Evolutionary conservation across 148 eudicot genomes (phyloP).

Genomic region (Cornus controversa): DNA sequence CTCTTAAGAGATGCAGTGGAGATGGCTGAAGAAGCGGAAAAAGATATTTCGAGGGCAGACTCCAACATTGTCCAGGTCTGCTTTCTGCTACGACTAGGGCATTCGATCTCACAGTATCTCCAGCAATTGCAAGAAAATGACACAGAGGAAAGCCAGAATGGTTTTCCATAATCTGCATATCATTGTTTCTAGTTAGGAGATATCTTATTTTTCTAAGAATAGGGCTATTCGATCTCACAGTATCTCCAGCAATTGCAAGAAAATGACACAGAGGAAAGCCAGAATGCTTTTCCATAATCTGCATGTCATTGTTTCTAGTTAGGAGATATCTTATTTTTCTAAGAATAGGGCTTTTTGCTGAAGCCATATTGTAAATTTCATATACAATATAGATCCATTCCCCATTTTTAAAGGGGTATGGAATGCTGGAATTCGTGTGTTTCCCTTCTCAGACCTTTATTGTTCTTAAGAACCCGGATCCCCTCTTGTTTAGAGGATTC

Average conservation of each 20-base stretch:
- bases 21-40: slow-evolving; percentile 71
- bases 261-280: neutral
- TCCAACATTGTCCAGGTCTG: slow-evolving; percentile 48
- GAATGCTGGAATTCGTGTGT: neutral
- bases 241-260: neutral
- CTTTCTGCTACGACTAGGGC: slow-evolving; percentile 55
- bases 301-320: neutral
- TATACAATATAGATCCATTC: neutral
- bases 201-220: too few species aligned
- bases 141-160: neutral
- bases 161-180: neutral
- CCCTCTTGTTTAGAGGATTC: neutral
- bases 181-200: too few species aligned
- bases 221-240: slow-evolving; percentile 3
- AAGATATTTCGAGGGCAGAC: slow-evolving; percentile 42
- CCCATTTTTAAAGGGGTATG: neutral
- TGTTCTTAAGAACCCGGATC: neutral
- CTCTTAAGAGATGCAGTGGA: slow-evolving; percentile 61
- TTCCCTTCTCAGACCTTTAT: too few species aligned
- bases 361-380: neutral
- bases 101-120: neutral
- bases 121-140: neutral
- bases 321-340: too few species aligned
- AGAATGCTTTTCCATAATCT: neutral
- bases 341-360: too few species aligned